These are phyloP conservation scores for Leishmania guyanensis DNA, from an alignment of 208 protist species.

Conservation along the genomic window DNA sequence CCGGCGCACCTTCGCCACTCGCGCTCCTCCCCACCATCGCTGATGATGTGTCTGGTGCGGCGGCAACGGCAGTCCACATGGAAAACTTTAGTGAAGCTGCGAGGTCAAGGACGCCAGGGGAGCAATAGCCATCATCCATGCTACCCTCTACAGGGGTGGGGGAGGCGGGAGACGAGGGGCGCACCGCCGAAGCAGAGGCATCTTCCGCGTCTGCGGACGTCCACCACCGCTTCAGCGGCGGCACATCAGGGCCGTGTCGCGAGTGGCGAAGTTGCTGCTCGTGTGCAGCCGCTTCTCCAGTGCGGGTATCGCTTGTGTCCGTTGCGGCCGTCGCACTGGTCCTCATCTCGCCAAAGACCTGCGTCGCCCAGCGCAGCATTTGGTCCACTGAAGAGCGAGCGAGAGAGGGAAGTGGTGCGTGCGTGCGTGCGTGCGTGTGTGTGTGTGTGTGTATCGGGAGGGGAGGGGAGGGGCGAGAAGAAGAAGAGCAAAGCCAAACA, in stretches of 20 bases:
- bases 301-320: not conserved
- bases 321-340: not conserved
- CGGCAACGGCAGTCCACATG: not conserved
- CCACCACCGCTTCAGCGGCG: slow-evolving; percentile 16
- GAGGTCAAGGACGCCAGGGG: slow-evolving; percentile 6
- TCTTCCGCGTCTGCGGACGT: not conserved
- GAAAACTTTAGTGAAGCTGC: not conserved
- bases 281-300: not conserved
- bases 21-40: too few species aligned
- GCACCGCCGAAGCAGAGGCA: not conserved
- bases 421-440: not conserved
- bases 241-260: not conserved
- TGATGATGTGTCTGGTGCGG: not conserved
- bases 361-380: slow-evolving; percentile 10
- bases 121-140: slow-evolving; percentile 8
- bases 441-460: not conserved
- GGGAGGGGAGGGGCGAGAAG: not conserved
- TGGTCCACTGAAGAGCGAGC: not conserved
- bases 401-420: not conserved
- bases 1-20: not conserved
- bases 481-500: not conserved
- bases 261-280: not conserved
- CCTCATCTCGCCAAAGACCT: not conserved
- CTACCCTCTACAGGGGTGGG: not conserved
- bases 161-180: not conserved